Evolutionary conservation across 768 basidiomycete genomes (phyloP).

Genomic region (Dendrothele bispora): DNA sequence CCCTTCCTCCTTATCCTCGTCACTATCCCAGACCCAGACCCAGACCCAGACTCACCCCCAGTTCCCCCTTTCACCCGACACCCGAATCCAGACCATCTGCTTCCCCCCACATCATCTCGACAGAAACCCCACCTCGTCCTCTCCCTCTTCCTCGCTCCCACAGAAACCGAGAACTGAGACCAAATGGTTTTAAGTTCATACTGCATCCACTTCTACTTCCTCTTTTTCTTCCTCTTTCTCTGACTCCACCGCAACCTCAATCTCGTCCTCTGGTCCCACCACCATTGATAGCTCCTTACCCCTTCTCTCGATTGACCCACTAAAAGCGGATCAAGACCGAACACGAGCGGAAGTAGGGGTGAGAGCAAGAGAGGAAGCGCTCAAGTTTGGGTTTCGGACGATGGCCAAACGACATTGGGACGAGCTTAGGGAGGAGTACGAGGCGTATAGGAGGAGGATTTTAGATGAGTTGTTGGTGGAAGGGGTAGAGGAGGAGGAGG

Average conservation of each 20-base stretch:
- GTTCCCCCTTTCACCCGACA: too few species aligned
- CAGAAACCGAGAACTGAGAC: conserved; percentile 46
- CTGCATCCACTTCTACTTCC: too few species aligned
- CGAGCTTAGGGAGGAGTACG: conserved; percentile 64
- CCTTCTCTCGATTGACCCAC: too few species aligned
- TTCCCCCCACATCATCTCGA: conserved; percentile 69
- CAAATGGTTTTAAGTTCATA: conserved; percentile 75
- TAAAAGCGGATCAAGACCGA: too few species aligned
- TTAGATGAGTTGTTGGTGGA: conserved; percentile 34
- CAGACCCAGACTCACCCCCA: too few species aligned
- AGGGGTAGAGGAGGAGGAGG: conserved; percentile 17
- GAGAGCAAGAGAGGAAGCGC: conserved; percentile 38
- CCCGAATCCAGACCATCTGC: conserved; percentile 49
- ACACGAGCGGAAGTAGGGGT: not conserved
- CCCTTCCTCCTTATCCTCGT: not conserved
- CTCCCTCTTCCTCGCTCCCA: not conserved
- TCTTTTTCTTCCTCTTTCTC: too few species aligned
- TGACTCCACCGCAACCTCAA: not conserved
- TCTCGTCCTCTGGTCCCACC: not conserved
- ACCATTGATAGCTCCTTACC: not conserved
- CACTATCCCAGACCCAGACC: not conserved
- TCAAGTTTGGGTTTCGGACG: conserved; percentile 58
- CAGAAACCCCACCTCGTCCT: conserved; percentile 9
- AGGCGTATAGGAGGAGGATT: conserved; percentile 58
- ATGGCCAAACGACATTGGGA: conserved; percentile 64